Conservation (phyloP, 441 rosid species). For the Arabidopsis lyrata region DNA sequence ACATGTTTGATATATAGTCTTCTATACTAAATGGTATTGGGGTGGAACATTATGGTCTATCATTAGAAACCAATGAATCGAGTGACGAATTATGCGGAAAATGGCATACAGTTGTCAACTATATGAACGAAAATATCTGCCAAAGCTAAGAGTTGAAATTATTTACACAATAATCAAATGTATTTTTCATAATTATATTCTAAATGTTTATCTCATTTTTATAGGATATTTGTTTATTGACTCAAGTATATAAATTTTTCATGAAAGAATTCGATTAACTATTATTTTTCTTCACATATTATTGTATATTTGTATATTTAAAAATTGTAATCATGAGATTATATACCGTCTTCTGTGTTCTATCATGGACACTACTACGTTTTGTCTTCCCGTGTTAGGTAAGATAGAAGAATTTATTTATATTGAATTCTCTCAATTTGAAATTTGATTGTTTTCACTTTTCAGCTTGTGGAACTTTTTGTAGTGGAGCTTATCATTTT, state of each 20-base stretch:
- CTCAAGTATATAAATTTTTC: background rate
- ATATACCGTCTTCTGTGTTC: conserved; percentile 5
- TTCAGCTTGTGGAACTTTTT: conserved; percentile 5
- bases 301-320: background rate
- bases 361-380: conserved; percentile 39
- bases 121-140: conserved; percentile 3
- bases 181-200: background rate
- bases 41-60: conserved; percentile 10
- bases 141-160: background rate
- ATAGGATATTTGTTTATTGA: conserved; percentile 6
- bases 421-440: conserved; percentile 28
- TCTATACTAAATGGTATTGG: conserved; percentile 1
- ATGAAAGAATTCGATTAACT: background rate
- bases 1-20: background rate
- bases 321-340: conserved; percentile 24
- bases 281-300: background rate
- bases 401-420: conserved; percentile 22
- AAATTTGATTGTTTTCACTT: conserved; percentile 11
- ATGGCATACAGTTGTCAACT: conserved; percentile 33
- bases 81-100: background rate
- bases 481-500: background rate
- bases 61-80: conserved; percentile 16
- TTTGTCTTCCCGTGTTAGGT: conserved; percentile 47
- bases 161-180: background rate
- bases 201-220: background rate